Percentiles rank a stretch among this genome's conserved stretches.
Conservation (phyloP, 108 stramenopile species). For the Schizochytrium sp. region DNA sequence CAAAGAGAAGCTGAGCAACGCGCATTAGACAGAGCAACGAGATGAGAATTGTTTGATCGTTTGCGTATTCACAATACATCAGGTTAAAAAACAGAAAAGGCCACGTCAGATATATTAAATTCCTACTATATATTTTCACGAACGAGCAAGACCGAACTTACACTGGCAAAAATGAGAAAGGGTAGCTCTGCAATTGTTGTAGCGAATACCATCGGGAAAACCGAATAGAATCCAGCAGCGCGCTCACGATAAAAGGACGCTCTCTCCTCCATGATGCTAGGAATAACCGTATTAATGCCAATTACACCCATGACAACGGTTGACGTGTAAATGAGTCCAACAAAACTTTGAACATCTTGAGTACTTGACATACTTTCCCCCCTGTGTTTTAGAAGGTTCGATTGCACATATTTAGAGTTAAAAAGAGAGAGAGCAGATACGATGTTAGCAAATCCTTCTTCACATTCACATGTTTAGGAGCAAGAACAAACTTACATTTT, state of each 20-base stretch:
- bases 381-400: not conserved
- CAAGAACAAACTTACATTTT: not conserved
- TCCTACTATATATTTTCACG: too few species aligned
- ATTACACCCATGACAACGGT: slow-evolving; percentile 69
- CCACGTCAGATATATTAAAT: not conserved
- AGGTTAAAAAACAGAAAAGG: not conserved
- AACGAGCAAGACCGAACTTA: too few species aligned
- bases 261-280: slow-evolving; percentile 70
- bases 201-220: slow-evolving; percentile 1
- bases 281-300: slow-evolving; percentile 70
- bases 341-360: not conserved
- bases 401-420: too few species aligned
- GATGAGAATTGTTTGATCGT: not conserved
- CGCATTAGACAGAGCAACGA: too few species aligned
- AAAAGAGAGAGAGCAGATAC: too few species aligned
- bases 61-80: too few species aligned
- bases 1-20: not conserved
- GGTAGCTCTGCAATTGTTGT: slow-evolving; percentile 11
- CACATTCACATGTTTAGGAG: too few species aligned
- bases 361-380: not conserved
- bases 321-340: not conserved
- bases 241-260: slow-evolving; percentile 78
- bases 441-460: too few species aligned
- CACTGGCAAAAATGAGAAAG: not conserved
- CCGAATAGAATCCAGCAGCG: slow-evolving; percentile 70